Evolutionary conservation across 495 filamentous ascomycete species (phyloP).

Genomic region (Cercophora newfieldiana): DNA sequence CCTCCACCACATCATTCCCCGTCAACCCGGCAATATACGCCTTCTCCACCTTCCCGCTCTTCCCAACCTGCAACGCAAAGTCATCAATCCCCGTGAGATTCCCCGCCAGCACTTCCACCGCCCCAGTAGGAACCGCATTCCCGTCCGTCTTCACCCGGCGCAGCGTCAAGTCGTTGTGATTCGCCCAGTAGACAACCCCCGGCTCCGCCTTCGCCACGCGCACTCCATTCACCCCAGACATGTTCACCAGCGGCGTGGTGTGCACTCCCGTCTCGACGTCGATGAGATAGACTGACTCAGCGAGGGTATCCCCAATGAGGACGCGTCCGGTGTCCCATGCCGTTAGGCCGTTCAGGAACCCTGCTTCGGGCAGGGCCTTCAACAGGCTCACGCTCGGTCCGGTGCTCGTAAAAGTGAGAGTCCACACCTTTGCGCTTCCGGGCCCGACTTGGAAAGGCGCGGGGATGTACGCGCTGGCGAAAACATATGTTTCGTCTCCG

Average conservation of each 20-base stretch:
- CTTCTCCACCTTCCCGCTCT: background rate
- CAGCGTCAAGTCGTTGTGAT: slow-evolving; percentile 14
- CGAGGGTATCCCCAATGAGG: slow-evolving; percentile 30
- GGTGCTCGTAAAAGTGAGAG: slow-evolving; percentile 33
- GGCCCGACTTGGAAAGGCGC: slow-evolving; percentile 27
- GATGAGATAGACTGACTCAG: slow-evolving; percentile 16
- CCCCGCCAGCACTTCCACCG: slow-evolving; percentile 14
- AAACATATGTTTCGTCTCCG: slow-evolving; percentile 40
- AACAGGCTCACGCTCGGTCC: slow-evolving; percentile 17
- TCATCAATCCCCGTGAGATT: background rate
- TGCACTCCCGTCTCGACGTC: slow-evolving; percentile 14
- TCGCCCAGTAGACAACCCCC: slow-evolving; percentile 43
- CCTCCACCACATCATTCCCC: background rate
- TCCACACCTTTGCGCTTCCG: slow-evolving; percentile 43
- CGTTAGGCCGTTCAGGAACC: slow-evolving; percentile 44
- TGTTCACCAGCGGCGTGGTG: slow-evolving; percentile 10
- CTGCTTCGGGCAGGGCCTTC: slow-evolving; percentile 41
- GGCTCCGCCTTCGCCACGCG: slow-evolving; percentile 26
- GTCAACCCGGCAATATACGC: background rate
- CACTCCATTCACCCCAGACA: slow-evolving; percentile 45
- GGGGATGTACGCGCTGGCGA: slow-evolving; percentile 43
- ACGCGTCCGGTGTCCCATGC: slow-evolving; percentile 28
- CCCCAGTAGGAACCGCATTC: slow-evolving; percentile 10
- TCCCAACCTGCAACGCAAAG: background rate
- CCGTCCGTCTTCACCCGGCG: slow-evolving; percentile 19